Evolutionary conservation across 768 basidiomycete species (phyloP).

Genomic region (Naganishia onofrii): DNA sequence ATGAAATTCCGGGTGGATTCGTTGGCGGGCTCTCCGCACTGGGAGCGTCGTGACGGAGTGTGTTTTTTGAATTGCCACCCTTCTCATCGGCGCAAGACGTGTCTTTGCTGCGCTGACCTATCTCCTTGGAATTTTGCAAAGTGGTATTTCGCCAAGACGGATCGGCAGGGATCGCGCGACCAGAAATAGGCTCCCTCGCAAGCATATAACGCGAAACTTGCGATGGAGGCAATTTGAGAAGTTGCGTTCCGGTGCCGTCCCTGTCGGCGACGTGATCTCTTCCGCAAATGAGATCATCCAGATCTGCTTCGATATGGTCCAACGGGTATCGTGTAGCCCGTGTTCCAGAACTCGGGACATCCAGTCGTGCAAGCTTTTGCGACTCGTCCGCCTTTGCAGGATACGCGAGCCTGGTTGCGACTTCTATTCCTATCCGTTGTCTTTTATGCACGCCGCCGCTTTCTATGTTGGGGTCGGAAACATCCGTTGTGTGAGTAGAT

Average conservation of each 20-base stretch:
- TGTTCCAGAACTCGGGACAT: neutral
- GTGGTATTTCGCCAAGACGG: too few species aligned
- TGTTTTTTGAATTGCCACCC: neutral
- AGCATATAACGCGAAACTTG: neutral
- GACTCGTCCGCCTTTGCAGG: neutral
- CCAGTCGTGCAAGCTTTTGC: neutral
- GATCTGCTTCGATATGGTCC: neutral
- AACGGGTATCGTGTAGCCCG: neutral
- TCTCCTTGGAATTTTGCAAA: neutral
- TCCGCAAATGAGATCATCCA: neutral
- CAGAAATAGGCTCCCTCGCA: neutral
- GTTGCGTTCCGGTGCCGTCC: neutral
- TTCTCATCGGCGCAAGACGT: neutral
- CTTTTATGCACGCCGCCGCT: neutral
- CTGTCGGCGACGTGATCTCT: neutral
- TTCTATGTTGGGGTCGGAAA: neutral
- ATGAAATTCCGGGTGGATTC: neutral
- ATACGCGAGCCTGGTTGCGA: neutral
- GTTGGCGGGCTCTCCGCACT: neutral
- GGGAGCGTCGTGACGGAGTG: neutral
- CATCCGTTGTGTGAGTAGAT: neutral
- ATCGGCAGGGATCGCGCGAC: neutral
- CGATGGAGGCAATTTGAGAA: neutral
- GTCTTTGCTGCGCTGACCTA: neutral
- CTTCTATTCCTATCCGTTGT: neutral